These are phyloP conservation scores for Sarocladium brachiariae DNA, from an alignment of 2,329 filamentous ascomycete genomes.

Conservation along the genomic window DNA sequence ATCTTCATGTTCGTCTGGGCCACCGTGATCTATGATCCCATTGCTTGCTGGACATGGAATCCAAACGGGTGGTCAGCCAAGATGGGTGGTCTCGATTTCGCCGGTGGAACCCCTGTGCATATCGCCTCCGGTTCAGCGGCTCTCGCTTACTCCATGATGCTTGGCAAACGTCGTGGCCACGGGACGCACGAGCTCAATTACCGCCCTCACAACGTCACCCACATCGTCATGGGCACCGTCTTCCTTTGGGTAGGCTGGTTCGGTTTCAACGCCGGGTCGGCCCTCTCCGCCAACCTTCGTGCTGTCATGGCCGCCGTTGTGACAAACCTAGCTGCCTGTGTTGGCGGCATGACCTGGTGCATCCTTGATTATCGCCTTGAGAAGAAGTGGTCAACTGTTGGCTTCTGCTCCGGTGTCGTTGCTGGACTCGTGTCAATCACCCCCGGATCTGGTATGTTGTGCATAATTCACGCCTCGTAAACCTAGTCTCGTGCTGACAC, in stretches of 20 bases:
- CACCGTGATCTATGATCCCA: slow-evolving; percentile 84
- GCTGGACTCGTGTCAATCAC: slow-evolving; percentile 84
- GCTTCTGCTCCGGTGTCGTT: slow-evolving; percentile 87
- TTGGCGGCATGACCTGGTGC: slow-evolving; percentile 85
- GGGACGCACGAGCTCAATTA: slow-evolving; percentile 86
- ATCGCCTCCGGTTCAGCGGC: slow-evolving; percentile 78
- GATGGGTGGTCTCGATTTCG: slow-evolving; percentile 80
- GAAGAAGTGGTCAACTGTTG: slow-evolving; percentile 86
- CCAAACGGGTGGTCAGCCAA: slow-evolving; percentile 69
- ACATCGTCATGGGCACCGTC: slow-evolving; percentile 86
- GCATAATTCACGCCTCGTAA: neutral
- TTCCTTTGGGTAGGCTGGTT: slow-evolving; percentile 97
- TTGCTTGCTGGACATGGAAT: slow-evolving; percentile 96
- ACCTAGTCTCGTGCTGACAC: too few relatives aligned
- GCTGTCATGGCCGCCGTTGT: slow-evolving; percentile 82
- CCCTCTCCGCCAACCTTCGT: slow-evolving; percentile 72
- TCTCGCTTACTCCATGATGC: slow-evolving; percentile 84
- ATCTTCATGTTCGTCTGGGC: slow-evolving; percentile 93
- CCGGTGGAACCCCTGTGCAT: slow-evolving; percentile 85
- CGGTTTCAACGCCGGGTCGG: slow-evolving; percentile 86
- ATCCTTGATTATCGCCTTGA: slow-evolving; percentile 83
- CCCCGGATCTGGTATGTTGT: slow-evolving; percentile 62
- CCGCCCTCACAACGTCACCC: slow-evolving; percentile 85
- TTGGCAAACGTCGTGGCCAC: slow-evolving; percentile 78
- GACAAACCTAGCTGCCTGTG: slow-evolving; percentile 77